Base-by-base conservation (phyloP, 2,329 filamentous ascomycete species). In the Cyanodermella asteris region DNA sequence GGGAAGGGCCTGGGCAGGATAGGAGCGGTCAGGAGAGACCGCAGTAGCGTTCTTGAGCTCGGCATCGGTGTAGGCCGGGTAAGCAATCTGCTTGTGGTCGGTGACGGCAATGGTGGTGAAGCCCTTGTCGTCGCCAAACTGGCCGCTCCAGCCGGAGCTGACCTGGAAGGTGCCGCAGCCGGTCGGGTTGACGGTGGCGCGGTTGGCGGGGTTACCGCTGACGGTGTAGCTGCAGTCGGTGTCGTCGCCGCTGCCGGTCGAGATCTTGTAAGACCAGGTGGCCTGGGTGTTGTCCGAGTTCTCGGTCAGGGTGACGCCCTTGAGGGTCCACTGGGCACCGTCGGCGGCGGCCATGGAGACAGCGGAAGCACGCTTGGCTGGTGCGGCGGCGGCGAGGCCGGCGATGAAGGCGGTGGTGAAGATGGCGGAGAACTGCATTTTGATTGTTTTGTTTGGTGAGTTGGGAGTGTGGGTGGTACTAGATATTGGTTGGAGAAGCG, bases 101-200 rank as follows among this genome's bases (percentile, higher is more conserved):
- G 55, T 50, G 26, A 66, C 53, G 12, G 55, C 47, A 15, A 65
- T 43, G 13, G 56, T 61, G 13, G 60, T 64, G 49, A 64, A 66
- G 34, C 58, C 61, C 14, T 56, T 46, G 32, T 42, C 53, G 8
- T 43, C 29, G 24, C 60, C 62, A 34, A 65, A 66, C 37, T 62
- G 53, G 38, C 51, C 59, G 40, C 53, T 59, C 61, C 61, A 66
- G 46, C 57, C 56, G 3, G 54, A 55, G 25, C 55, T 58, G 38
- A 66, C 36, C 32, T 50, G 57, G 49, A 50, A 66, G 29, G 37
- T 38, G 19, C 59, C 61, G 46, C 58, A 65, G 24, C 34, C 46
- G 29, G 40, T 34, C 22, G 52, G 47, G 11, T 48, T 51, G 23
- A 48, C 50, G 38, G 43, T 46, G 31, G 46, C 44, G 29, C 44